Evolutionary conservation across 2,329 filamentous ascomycete genomes (phyloP), one percentile per base, ranked within the genome.

Genomic region (Didymella pinodella): DNA sequence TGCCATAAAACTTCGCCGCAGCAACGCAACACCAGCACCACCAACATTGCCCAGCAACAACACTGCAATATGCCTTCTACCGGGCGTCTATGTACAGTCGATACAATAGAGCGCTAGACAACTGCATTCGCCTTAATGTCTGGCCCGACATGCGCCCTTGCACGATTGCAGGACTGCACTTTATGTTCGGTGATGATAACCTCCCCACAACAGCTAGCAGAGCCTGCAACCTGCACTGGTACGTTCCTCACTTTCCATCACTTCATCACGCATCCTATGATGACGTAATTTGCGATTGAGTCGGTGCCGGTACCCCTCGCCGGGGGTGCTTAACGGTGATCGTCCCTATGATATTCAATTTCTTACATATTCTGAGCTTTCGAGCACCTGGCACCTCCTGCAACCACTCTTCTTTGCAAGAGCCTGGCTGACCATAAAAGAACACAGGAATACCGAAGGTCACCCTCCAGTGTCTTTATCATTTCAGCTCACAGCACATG

Each of bases 241-340:
- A 71, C 58, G 71, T 70, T 45, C 26, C 14, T 57, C 34, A 28
- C 58, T 54, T 43, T 59, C 47, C 54, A 56, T 34, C 31, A 36
- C 18, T 18, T 8, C 29, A 56, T 34, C 34, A 31, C 50, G 48
- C 62, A 43, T 71, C 67, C 77, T 70, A 90, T 91, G 93, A 97
- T 96, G 93, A 90, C 84, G 91, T 92, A 97, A 97, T 97, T 97
- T 97, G 93, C 93, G 93, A 94, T 94, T 96, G 93, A 97, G 90
- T 86, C 84, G 79, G 79, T 79, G 83, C 88, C 87, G 93, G 92
- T 92, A 85, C 82, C 90, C 88, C 92, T 90, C 90, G 93, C 93
- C 93, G 87, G 93, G 88, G 91, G 85, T 83, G 90, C 89, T 85
- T 89, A 89, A 93, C 88, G 89, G 84, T 81, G 76, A 44, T 81